Percentiles rank a stretch among this genome's conserved stretches.
phyloP scores from a whole-genome alignment of 352 stramenopile genomes.

The Globisporangium carolinianum region DNA sequence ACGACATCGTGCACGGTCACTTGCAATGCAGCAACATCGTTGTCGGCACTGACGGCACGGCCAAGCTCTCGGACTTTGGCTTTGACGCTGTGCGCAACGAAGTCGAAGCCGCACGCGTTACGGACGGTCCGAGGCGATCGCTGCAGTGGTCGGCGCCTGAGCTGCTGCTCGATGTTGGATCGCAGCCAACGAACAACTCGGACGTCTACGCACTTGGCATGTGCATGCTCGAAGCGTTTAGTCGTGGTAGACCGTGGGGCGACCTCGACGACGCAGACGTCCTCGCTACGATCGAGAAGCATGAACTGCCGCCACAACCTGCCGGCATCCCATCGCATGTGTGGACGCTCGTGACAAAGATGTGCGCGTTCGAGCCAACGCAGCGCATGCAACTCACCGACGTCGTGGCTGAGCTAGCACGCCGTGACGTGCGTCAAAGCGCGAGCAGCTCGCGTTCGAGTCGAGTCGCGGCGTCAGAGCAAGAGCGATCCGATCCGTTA shows the following conservation, averaged over 20 bases:
- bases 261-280: neutral
- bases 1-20: slow-evolving; percentile 75
- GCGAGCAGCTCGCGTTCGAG: no score
- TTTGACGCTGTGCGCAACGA: slow-evolving; percentile 16
- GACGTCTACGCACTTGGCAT: slow-evolving; percentile 17
- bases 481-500: no score
- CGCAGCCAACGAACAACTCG: neutral
- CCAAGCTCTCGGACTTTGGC: slow-evolving; percentile 38
- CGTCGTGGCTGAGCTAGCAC: no score
- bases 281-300: neutral
- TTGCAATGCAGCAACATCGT: slow-evolving; percentile 85
- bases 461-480: no score
- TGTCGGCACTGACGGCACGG: slow-evolving; percentile 26
- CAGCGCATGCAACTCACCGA: no score
- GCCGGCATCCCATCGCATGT: no score
- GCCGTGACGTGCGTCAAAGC: no score
- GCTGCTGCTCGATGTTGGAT: slow-evolving; percentile 16
- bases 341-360: no score
- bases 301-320: no score
- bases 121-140: slow-evolving; percentile 14
- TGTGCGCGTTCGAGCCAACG: neutral
- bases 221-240: slow-evolving; percentile 19
- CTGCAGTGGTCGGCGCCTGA: slow-evolving; percentile 31
- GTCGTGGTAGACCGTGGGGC: neutral
- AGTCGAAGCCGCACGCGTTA: slow-evolving; percentile 18